A percentile compares a stretch with the other conserved stretches of the same genome.
Conservation (phyloP, 495 filamentous ascomycete species). For the Usnea hakonensis region DNA sequence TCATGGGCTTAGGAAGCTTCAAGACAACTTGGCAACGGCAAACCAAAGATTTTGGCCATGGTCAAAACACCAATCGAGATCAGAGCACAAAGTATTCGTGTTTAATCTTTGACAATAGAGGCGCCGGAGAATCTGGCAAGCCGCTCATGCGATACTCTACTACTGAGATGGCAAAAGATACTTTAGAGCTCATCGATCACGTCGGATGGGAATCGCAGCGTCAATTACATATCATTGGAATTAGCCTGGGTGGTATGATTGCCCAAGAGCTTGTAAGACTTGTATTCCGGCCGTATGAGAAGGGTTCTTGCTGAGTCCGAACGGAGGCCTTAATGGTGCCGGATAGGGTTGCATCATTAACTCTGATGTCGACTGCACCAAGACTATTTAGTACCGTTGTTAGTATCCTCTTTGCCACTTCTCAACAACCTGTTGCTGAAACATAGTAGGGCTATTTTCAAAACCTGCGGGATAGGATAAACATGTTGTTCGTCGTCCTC, state of each 20-base stretch:
- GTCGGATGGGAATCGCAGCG: slow-evolving; percentile 57
- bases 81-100: slow-evolving; percentile 56
- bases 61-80: slow-evolving; percentile 27
- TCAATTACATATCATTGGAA: slow-evolving; percentile 61
- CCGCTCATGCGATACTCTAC: slow-evolving; percentile 63
- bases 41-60: slow-evolving; percentile 66
- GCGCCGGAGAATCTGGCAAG: slow-evolving; percentile 70
- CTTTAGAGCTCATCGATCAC: slow-evolving; percentile 59
- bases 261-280: slow-evolving; percentile 61
- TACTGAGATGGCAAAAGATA: slow-evolving; percentile 67
- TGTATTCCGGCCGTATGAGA: background rate
- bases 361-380: slow-evolving; percentile 65
- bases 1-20: slow-evolving; percentile 30
- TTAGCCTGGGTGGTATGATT: slow-evolving; percentile 83
- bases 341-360: slow-evolving; percentile 53
- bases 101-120: slow-evolving; percentile 64
- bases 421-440: background rate
- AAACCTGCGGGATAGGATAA: slow-evolving; percentile 59
- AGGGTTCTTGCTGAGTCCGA: background rate
- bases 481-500: slow-evolving; percentile 35
- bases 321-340: slow-evolving; percentile 52
- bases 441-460: slow-evolving; percentile 43
- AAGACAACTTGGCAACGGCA: slow-evolving; percentile 67
- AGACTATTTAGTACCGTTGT: slow-evolving; percentile 54
- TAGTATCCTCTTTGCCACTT: background rate